Evolutionary conservation across 495 filamentous ascomycete species (phyloP).

Genomic region (Sphaerosporella brunnea): DNA sequence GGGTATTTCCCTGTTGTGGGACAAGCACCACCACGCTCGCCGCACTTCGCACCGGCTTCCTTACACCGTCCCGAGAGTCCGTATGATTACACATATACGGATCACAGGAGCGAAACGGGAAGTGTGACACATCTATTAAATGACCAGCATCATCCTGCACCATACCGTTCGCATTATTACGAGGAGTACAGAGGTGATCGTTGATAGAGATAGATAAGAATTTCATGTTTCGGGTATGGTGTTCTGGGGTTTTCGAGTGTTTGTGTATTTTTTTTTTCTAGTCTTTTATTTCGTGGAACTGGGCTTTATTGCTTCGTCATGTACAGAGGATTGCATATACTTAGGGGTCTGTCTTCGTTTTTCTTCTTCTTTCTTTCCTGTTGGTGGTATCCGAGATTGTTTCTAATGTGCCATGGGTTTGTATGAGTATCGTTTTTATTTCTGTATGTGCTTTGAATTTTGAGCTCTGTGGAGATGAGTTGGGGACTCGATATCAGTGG

Average conservation of each 20-base stretch:
- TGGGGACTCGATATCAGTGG: no score
- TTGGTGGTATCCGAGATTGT: no score
- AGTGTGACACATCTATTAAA: conserved; percentile 19
- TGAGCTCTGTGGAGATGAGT: no score
- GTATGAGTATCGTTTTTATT: no score
- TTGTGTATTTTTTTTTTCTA: no score
- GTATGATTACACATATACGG: conserved; percentile 15
- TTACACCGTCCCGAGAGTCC: conserved; percentile 19
- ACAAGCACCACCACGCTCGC: conserved; percentile 6
- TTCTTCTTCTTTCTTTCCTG: no score
- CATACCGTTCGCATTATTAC: conserved; percentile 11
- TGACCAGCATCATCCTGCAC: conserved; percentile 15
- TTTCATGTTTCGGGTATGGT: not conserved
- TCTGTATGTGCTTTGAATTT: no score
- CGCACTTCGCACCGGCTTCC: conserved; percentile 6
- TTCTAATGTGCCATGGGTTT: no score
- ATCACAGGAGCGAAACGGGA: conserved; percentile 20
- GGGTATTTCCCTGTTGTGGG: conserved; percentile 15
- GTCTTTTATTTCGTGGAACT: no score
- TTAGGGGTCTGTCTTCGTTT: no score
- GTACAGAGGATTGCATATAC: no score
- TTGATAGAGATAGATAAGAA: not conserved
- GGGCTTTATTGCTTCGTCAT: no score
- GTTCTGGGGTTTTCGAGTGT: not conserved
- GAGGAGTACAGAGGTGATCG: conserved; percentile 18